Evolutionary conservation across 116 monocot species (phyloP).

Genomic region (Dioscorea cayenensis): DNA sequence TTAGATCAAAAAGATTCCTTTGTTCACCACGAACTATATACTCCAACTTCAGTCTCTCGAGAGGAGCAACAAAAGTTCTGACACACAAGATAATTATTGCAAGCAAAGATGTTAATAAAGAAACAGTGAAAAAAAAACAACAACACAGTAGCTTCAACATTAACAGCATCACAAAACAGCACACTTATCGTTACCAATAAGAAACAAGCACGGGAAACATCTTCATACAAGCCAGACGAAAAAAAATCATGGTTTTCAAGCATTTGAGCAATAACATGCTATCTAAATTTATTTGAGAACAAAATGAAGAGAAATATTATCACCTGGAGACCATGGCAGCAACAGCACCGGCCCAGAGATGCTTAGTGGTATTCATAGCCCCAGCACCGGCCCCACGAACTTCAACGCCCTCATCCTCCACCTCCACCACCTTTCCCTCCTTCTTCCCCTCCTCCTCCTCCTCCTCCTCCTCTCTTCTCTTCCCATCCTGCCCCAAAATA

Average conservation of each 20-base stretch:
- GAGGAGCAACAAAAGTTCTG: constrained; percentile 96
- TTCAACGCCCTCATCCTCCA: constrained; percentile 14
- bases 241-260: background rate
- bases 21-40: constrained; percentile 86
- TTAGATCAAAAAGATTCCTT: constrained; percentile 52
- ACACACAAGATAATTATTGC: background rate
- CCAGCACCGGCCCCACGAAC: constrained; percentile 28
- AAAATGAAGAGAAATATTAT: background rate
- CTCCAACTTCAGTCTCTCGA: constrained; percentile 93
- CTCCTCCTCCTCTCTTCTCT: constrained; percentile 9
- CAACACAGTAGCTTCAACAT: too few relatives aligned
- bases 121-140: background rate
- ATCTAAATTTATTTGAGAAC: background rate
- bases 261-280: background rate
- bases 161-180: too few relatives aligned
- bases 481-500: constrained; percentile 38
- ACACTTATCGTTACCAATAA: background rate
- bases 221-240: background rate
- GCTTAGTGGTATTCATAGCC: constrained; percentile 89
- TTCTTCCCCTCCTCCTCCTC: constrained; percentile 9
- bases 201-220: background rate
- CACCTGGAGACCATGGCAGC: constrained; percentile 98
- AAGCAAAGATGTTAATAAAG: background rate
- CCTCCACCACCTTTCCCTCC: constrained; percentile 17
- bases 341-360: constrained; percentile 89